Percentiles rank a stretch among this genome's conserved stretches.
Evolutionary conservation across 2,329 filamentous ascomycete genomes (phyloP).

Genomic region (Botrytis cinerea): DNA sequence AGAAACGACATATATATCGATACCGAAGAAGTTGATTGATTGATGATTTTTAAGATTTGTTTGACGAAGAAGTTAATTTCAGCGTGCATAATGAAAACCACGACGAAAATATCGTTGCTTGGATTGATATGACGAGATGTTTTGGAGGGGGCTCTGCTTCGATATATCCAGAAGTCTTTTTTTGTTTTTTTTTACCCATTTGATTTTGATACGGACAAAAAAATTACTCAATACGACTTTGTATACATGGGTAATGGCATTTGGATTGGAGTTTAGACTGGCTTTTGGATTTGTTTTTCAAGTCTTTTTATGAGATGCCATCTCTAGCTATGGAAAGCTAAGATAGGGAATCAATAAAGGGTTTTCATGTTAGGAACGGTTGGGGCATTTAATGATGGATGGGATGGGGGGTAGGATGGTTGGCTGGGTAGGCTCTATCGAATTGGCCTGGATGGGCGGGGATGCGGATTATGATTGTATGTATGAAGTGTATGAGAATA

Average conservation of each 20-base stretch:
- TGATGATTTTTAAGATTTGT: conserved; percentile 21
- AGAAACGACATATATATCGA: conserved; percentile 20
- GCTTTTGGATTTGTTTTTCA: conserved; percentile 15
- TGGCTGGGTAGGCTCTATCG: conserved; percentile 11
- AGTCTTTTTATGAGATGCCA: background rate
- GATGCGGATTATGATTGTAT: conserved; percentile 4
- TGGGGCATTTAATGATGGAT: conserved; percentile 16
- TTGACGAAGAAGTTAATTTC: conserved; percentile 20
- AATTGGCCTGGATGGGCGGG: background rate
- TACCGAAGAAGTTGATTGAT: conserved; percentile 7
- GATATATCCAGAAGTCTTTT: conserved; percentile 6
- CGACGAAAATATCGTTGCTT: conserved; percentile 18
- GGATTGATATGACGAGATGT: conserved; percentile 17
- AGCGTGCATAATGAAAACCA: conserved; percentile 21
- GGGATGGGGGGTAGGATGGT: conserved; percentile 1
- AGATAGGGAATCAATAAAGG: background rate
- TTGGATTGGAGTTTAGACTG: conserved; percentile 15
- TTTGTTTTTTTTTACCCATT: conserved; percentile 6
- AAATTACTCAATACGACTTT: conserved; percentile 18
- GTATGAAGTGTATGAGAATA: conserved; percentile 14
- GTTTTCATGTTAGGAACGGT: conserved; percentile 15
- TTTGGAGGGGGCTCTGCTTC: conserved; percentile 6
- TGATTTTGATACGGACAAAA: conserved; percentile 17
- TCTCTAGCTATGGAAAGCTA: background rate
- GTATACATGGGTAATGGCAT: conserved; percentile 22